Evolutionary conservation across 495 filamentous ascomycete genomes (phyloP).

Genomic region (Hypoxylon rickii): DNA sequence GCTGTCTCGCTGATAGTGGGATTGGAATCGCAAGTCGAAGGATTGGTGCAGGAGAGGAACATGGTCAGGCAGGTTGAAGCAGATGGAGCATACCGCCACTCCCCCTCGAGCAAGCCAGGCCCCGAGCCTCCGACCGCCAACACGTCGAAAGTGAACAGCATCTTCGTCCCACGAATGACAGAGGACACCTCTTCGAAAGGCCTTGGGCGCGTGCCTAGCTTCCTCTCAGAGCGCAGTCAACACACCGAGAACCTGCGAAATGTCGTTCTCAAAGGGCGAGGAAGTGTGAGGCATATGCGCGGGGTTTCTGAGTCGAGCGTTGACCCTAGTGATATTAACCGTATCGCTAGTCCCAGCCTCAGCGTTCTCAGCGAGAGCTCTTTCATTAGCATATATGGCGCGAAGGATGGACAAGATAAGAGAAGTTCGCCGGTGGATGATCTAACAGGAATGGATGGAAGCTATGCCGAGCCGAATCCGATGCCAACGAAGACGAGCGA

Average conservation of each 20-base stretch:
- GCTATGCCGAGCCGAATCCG: slow-evolving; percentile 19
- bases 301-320: slow-evolving; percentile 42
- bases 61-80: slow-evolving; percentile 47
- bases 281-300: slow-evolving; percentile 48
- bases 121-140: slow-evolving; percentile 12
- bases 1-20: slow-evolving; percentile 79
- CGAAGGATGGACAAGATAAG: slow-evolving; percentile 36
- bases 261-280: slow-evolving; percentile 59
- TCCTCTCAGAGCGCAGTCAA: slow-evolving; percentile 64
- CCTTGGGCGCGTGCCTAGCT: slow-evolving; percentile 65
- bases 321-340: slow-evolving; percentile 42
- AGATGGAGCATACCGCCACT: slow-evolving; percentile 36
- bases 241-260: slow-evolving; percentile 69
- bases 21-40: slow-evolving; percentile 69
- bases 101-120: slow-evolving; percentile 4
- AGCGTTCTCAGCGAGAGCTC: slow-evolving; percentile 82
- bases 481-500: slow-evolving; percentile 14
- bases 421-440: slow-evolving; percentile 28
- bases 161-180: slow-evolving; percentile 14
- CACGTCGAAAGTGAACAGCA: slow-evolving; percentile 26
- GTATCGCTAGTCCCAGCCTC: slow-evolving; percentile 64
- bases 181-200: slow-evolving; percentile 24
- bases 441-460: slow-evolving; percentile 37
- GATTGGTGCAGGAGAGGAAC: slow-evolving; percentile 51
- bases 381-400: slow-evolving; percentile 69